Evolutionary conservation across 2,329 filamentous ascomycete species (phyloP), one percentile per base, ranked within the genome.

Genomic region (Ceratocystis harringtonii): DNA sequence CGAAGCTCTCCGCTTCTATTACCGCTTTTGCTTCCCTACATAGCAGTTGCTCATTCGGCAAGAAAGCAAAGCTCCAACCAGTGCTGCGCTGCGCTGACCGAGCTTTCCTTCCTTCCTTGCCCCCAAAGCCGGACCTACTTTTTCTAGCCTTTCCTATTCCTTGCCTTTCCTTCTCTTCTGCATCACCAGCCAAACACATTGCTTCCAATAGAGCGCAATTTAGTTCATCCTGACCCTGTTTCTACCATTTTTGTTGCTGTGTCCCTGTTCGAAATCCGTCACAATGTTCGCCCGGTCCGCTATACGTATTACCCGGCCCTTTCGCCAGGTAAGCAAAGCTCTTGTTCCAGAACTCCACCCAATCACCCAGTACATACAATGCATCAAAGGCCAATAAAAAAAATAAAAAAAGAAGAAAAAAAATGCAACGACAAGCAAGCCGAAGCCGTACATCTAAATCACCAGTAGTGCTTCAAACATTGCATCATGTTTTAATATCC

Each of bases 221-320:
- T 28, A 10, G 48, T 25, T 15, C 12, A 10, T 5, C 25, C 25
- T 52, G 55, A 25, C 17, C 19, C 30, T 57, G 28, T 55, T 61
- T 55, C 55, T 25, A 5, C 30, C 61, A n/a, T 28, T 8, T 60
- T 48, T 32, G 45, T 17, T 60, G 6, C 25, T 55, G 32, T 36
- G 15, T 66, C 67, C 69, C 63, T 62, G 61, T 28, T 41, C 28
- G 22, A 41, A 48, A 41, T 57, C 32, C 3, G 19, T 68, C 69
- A 83, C 73, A 70, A 88, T 90, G 85, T 87, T 89, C 72, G 80
- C 86, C 68, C 80, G 86, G 78, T 80, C 84, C 71, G 78, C 79
- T 69, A 80, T 88, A 73, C 81, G 85, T 73, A 81, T 80, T 70
- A 81, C 81, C 64, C 83, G 84, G 77, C 85, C 86, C 70, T 75